These are phyloP conservation scores for Pharnaceum exiguum DNA, from an alignment of 148 eudicot genomes.

Conservation along the genomic window DNA sequence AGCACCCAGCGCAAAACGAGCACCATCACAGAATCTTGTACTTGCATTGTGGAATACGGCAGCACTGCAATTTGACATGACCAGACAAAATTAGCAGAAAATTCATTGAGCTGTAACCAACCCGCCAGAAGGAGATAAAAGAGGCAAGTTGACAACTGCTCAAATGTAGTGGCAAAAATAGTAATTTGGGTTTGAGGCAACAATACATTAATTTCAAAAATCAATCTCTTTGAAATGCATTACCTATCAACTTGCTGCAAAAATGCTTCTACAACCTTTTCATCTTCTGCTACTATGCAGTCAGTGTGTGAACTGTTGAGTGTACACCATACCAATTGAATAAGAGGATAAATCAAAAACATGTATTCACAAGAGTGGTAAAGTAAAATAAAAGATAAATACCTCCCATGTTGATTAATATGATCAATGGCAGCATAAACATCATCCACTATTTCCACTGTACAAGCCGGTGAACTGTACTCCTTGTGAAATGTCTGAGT, in stretches of 20 bases:
- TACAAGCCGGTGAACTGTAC: conserved; percentile 82
- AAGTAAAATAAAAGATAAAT: not conserved
- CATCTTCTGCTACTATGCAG: conserved; percentile 76
- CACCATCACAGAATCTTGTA: conserved; percentile 92
- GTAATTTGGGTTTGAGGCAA: too few species aligned
- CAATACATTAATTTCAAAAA: not conserved
- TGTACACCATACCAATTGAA: conserved; percentile 14
- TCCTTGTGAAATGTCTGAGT: conserved; percentile 75
- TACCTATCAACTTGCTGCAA: conserved; percentile 91
- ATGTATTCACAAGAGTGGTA: not conserved
- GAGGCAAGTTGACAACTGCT: not conserved
- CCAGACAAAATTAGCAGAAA: not conserved
- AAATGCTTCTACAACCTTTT: conserved; percentile 59
- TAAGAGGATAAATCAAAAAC: not conserved
- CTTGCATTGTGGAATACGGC: conserved; percentile 98
- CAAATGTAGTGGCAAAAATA: too few species aligned
- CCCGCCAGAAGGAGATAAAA: not conserved
- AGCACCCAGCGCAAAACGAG: conserved; percentile 94
- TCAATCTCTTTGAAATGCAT: not conserved
- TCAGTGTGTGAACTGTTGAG: conserved; percentile 96
- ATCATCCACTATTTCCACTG: conserved; percentile 89
- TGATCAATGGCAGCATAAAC: conserved; percentile 85
- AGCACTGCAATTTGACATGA: conserved; percentile 57
- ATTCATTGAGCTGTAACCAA: not conserved
- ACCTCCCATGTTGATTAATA: conserved; percentile 93